phyloP scores from a whole-genome alignment of 2,329 filamentous ascomycete genomes.

The Fusarium sp. region DNA sequence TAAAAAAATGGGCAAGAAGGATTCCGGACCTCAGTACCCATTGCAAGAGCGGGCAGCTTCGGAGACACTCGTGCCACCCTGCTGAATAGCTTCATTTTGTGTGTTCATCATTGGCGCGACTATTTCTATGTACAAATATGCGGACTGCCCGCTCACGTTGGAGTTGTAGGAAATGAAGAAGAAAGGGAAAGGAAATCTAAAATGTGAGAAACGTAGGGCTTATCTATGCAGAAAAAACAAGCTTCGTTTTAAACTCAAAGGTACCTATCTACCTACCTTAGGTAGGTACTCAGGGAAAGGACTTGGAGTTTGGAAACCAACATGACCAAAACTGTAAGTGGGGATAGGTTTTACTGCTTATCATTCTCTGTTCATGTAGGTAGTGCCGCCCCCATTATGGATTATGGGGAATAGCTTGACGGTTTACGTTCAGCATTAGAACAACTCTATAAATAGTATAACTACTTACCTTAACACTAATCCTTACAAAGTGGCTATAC shows the following conservation, averaged over 20 bases:
- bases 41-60: conserved; percentile 11
- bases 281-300: too few relatives aligned
- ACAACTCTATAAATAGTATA: too few relatives aligned
- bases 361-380: too few relatives aligned
- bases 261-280: too few relatives aligned
- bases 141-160: not conserved
- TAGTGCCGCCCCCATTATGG: too few relatives aligned
- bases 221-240: not conserved
- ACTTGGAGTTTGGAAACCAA: too few relatives aligned
- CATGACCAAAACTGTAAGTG: too few relatives aligned
- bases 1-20: not conserved
- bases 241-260: not conserved
- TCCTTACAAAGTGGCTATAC: too few relatives aligned
- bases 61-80: not conserved
- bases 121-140: not conserved
- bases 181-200: not conserved
- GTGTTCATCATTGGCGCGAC: not conserved
- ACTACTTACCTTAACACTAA: too few relatives aligned
- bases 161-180: not conserved
- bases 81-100: not conserved
- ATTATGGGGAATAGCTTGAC: too few relatives aligned
- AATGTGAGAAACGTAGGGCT: not conserved
- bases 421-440: too few relatives aligned
- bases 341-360: too few relatives aligned
- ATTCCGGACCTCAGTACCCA: conserved; percentile 15